Percentiles rank a stretch among this genome's conserved stretches.
phyloP scores from a whole-genome alignment of 73 alveolate species.

The Halteria grandinella region DNA sequence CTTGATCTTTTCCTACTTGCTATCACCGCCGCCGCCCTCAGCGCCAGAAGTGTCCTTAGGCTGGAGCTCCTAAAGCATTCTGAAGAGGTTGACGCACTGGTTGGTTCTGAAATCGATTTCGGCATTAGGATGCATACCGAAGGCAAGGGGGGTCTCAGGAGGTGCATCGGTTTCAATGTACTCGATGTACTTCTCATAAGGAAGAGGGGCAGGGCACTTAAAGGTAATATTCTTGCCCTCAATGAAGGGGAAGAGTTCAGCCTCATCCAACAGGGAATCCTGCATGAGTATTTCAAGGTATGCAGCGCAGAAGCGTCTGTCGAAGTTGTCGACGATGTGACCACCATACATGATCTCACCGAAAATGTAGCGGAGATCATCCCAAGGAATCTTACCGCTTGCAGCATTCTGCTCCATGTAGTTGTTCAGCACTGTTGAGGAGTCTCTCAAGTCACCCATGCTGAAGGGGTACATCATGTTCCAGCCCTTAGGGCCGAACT shows the following conservation, averaged over 20 bases:
- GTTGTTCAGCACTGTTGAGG: constrained; percentile 96
- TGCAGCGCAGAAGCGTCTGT: constrained; percentile 96
- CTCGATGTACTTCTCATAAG: constrained; percentile 94
- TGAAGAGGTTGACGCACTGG: constrained; percentile 91
- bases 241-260: constrained; percentile 99
- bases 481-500: constrained; percentile 99
- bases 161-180: constrained; percentile 96
- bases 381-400: constrained; percentile 98
- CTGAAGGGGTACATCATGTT: constrained; percentile 99
- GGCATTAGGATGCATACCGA: constrained; percentile 99
- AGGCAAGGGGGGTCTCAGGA: constrained; percentile 98
- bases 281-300: constrained; percentile 97
- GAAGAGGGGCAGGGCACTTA: constrained; percentile 93
- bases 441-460: constrained; percentile 99
- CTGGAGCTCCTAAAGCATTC: constrained; percentile 89
- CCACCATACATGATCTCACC: constrained; percentile 99
- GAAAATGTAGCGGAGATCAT: constrained; percentile 98
- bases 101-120: constrained; percentile 99
- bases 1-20: constrained; percentile 82
- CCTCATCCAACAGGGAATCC: constrained; percentile 98
- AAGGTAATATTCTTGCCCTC: constrained; percentile 96
- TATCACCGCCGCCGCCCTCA: constrained; percentile 89
- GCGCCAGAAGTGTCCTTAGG: constrained; percentile 94
- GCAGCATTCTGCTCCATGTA: constrained; percentile 95
- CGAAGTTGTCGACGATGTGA: constrained; percentile 99